These are phyloP conservation scores for Cladosporium sp. DNA, from an alignment of 2,329 filamentous ascomycete species.

Conservation along the genomic window DNA sequence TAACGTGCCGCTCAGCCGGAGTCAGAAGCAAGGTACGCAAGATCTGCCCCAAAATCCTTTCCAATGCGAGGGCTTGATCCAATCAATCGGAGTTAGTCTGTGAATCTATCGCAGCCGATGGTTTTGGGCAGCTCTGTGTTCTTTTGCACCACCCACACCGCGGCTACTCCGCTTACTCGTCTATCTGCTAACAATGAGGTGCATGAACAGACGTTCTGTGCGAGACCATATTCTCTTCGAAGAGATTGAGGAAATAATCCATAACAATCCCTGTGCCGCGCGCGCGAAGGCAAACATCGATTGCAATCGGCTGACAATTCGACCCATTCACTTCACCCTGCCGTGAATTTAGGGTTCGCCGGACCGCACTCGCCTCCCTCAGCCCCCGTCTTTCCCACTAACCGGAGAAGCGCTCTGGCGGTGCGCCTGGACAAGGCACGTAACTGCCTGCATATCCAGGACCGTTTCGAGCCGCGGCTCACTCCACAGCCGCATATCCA, in stretches of 20 bases:
- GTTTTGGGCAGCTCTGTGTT: too few relatives aligned
- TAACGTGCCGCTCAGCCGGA: slow-evolving; percentile 5
- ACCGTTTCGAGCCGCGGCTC: slow-evolving; percentile 3
- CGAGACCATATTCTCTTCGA: neutral
- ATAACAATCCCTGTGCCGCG: too few relatives aligned
- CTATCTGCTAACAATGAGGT: slow-evolving; percentile 2
- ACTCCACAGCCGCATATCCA: slow-evolving; percentile 7
- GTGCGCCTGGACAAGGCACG: too few relatives aligned
- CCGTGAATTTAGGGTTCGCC: neutral
- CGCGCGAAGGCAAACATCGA: neutral
- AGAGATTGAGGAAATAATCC: too few relatives aligned
- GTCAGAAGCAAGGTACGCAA: slow-evolving; percentile 6
- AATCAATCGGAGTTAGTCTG: neutral
- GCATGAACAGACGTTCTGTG: slow-evolving; percentile 8
- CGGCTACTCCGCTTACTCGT: neutral
- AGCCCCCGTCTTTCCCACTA: neutral
- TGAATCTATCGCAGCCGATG: neutral
- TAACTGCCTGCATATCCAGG: neutral
- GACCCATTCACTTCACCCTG: slow-evolving; percentile 7
- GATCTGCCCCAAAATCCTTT: neutral
- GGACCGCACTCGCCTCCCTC: neutral
- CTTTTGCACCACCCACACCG: too few relatives aligned
- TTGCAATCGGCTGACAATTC: neutral
- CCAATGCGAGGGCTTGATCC: neutral
- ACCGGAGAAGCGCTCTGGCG: slow-evolving; percentile 1